Conservation (phyloP, 352 stramenopile species). For the Phytopythium kandeliae region DNA sequence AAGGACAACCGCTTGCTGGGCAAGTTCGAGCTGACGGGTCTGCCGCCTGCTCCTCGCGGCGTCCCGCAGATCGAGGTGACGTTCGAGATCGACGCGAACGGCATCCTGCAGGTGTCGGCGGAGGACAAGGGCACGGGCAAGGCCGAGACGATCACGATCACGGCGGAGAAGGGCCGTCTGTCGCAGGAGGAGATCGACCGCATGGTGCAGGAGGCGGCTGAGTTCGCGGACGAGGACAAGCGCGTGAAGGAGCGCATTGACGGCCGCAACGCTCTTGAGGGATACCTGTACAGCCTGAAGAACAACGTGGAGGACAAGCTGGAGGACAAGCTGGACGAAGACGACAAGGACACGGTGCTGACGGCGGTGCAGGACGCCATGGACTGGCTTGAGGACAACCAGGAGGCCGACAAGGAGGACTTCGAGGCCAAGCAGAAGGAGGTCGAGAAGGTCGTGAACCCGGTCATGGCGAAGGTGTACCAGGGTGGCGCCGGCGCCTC, state of each 20-base stretch:
- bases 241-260: slow-evolving; percentile 97
- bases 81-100: slow-evolving; percentile 99
- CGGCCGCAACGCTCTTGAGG: slow-evolving; percentile 95
- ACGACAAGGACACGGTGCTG: slow-evolving; percentile 88
- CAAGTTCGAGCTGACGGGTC: slow-evolving; percentile 98
- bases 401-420: slow-evolving; percentile 98
- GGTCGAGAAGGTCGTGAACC: slow-evolving; percentile 97
- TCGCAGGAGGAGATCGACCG: slow-evolving; percentile 98
- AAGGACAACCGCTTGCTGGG: slow-evolving; percentile 99
- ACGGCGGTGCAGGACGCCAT: slow-evolving; percentile 96
- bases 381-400: slow-evolving; percentile 99
- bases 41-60: slow-evolving; percentile 96
- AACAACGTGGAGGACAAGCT: slow-evolving; percentile 94
- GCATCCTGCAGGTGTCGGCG: slow-evolving; percentile 97
- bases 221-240: slow-evolving; percentile 99
- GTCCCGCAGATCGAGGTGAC: slow-evolving; percentile 99
- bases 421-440: slow-evolving; percentile 98
- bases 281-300: slow-evolving; percentile 96
- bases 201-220: slow-evolving; percentile 98
- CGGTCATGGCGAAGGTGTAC: slow-evolving; percentile 99
- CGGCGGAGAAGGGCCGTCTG: slow-evolving; percentile 97
- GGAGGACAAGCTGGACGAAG: slow-evolving; percentile 94
- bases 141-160: slow-evolving; percentile 98
- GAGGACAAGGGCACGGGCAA: slow-evolving; percentile 99
- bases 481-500: slow-evolving; percentile 61